phyloP scores from a whole-genome alignment of 108 stramenopile species.

The Nitzschia putrida region DNA sequence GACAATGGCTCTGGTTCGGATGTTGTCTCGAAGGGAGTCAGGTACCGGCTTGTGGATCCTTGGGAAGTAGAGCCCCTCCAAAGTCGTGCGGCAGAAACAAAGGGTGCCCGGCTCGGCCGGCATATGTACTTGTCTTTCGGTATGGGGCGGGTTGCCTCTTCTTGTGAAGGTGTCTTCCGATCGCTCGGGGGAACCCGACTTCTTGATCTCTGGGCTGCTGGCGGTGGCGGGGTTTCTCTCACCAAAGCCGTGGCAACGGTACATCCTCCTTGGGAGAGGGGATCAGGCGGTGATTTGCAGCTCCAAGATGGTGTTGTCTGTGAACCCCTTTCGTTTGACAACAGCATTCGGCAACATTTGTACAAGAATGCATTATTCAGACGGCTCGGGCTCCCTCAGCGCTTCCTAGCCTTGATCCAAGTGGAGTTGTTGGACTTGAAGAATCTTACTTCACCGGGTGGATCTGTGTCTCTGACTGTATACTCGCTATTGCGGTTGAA shows the following conservation, averaged over 20 bases:
- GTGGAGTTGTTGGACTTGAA: slow-evolving; percentile 94
- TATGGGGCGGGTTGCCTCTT: slow-evolving; percentile 52
- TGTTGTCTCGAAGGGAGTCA: slow-evolving; percentile 42
- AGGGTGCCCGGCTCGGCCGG: slow-evolving; percentile 71
- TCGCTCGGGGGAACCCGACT: slow-evolving; percentile 64
- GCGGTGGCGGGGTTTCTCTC: slow-evolving; percentile 64
- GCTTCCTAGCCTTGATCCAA: slow-evolving; percentile 88
- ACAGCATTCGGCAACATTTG: slow-evolving; percentile 77
- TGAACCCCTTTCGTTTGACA: slow-evolving; percentile 58
- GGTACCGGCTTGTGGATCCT: slow-evolving; percentile 87
- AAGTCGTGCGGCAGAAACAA: slow-evolving; percentile 72
- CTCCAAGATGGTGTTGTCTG: slow-evolving; percentile 54
- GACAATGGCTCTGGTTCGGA: slow-evolving; percentile 24
- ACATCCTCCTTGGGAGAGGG: slow-evolving; percentile 84
- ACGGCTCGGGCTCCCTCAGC: slow-evolving; percentile 78
- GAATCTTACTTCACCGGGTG: slow-evolving; percentile 90
- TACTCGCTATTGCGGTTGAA: slow-evolving; percentile 82
- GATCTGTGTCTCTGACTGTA: slow-evolving; percentile 73
- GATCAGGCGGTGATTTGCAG: slow-evolving; percentile 76
- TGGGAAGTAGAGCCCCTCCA: slow-evolving; percentile 87
- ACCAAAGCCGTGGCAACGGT: slow-evolving; percentile 81
- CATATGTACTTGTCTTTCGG: slow-evolving; percentile 63
- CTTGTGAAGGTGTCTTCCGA: slow-evolving; percentile 62
- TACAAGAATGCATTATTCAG: slow-evolving; percentile 85
- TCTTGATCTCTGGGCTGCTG: slow-evolving; percentile 68